Percentiles rank a stretch among this genome's conserved stretches.
These are phyloP conservation scores for Nothophytophthora sp. DNA, from an alignment of 352 stramenopile genomes.

Conservation along the genomic window DNA sequence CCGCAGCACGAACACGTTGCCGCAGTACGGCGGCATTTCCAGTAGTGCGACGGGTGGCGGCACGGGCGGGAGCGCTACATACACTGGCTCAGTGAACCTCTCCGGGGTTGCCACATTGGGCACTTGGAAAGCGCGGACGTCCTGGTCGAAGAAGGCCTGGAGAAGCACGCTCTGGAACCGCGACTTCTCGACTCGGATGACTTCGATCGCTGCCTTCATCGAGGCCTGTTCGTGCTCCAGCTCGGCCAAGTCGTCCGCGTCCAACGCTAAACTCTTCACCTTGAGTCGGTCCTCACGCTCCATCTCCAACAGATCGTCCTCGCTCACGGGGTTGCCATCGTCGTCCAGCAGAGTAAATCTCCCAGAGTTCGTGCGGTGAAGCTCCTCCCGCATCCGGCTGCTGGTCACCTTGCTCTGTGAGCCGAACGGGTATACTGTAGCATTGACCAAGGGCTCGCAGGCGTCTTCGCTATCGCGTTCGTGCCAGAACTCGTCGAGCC, in stretches of 20 bases:
- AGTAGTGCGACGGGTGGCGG: conserved; percentile 25
- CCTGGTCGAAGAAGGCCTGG: conserved; percentile 39
- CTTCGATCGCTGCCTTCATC: conserved; percentile 53
- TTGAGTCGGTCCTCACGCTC: conserved; percentile 50
- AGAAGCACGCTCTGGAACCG: conserved; percentile 57
- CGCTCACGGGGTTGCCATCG: conserved; percentile 53
- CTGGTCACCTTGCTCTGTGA: conserved; percentile 30
- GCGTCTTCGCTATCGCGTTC: conserved; percentile 40
- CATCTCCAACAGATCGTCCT: conserved; percentile 51
- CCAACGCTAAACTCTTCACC: conserved; percentile 49
- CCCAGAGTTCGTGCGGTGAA: conserved; percentile 29
- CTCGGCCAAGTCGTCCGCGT: conserved; percentile 57
- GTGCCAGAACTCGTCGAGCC: conserved; percentile 65
- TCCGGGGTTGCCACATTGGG: neutral
- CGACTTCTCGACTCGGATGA: conserved; percentile 65
- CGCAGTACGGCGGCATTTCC: conserved; percentile 63
- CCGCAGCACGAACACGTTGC: conserved; percentile 74
- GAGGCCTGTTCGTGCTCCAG: conserved; percentile 51
- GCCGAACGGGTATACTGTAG: conserved; percentile 34
- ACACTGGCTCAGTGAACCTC: neutral
- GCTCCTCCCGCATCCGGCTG: conserved; percentile 23
- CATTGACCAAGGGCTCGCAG: conserved; percentile 18
- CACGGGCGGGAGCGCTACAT: conserved; percentile 19
- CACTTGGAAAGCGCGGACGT: conserved; percentile 10
- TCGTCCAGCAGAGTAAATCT: conserved; percentile 62